These are phyloP conservation scores for Xylariaceae sp. DNA, from an alignment of 2,329 filamentous ascomycete species.

Conservation along the genomic window DNA sequence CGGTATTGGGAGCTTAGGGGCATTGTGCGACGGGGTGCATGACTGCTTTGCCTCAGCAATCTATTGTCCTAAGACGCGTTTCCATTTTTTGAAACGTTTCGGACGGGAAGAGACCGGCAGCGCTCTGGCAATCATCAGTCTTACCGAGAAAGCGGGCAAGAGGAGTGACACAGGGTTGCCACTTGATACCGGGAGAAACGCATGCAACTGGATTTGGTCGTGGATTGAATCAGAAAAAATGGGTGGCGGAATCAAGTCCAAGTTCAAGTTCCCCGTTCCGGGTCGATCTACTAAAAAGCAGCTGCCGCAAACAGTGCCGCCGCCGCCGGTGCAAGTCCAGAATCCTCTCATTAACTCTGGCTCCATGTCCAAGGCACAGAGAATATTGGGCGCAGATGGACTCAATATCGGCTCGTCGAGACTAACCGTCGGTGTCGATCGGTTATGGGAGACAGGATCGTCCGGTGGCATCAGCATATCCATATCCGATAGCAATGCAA, in stretches of 20 bases:
- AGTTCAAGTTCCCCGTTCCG: constrained; percentile 46
- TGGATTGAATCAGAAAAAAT: constrained; percentile 26
- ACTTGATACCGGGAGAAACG: not conserved
- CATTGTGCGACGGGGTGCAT: not conserved
- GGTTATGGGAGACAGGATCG: constrained; percentile 41
- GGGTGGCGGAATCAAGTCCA: constrained; percentile 35
- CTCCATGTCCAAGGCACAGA: constrained; percentile 47
- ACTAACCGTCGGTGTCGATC: constrained; percentile 15
- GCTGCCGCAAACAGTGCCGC: constrained; percentile 25
- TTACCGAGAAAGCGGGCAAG: not conserved
- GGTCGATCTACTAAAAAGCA: constrained; percentile 43
- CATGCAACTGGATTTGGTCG: constrained; percentile 1
- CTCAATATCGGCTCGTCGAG: constrained; percentile 38
- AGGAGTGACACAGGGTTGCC: constrained; percentile 1
- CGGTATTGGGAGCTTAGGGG: not conserved
- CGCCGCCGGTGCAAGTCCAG: constrained; percentile 29
- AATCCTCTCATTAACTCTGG: constrained; percentile 16
- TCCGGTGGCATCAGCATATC: constrained; percentile 42
- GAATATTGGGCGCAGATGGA: constrained; percentile 44
- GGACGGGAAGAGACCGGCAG: not conserved
- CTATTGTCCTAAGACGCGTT: not conserved
- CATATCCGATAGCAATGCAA: constrained; percentile 39
- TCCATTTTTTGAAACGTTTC: not conserved
- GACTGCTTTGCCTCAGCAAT: not conserved
- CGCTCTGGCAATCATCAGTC: constrained; percentile 5